Base-by-base conservation (phyloP, 129 eudicot species). In the Arctium lappa region DNA sequence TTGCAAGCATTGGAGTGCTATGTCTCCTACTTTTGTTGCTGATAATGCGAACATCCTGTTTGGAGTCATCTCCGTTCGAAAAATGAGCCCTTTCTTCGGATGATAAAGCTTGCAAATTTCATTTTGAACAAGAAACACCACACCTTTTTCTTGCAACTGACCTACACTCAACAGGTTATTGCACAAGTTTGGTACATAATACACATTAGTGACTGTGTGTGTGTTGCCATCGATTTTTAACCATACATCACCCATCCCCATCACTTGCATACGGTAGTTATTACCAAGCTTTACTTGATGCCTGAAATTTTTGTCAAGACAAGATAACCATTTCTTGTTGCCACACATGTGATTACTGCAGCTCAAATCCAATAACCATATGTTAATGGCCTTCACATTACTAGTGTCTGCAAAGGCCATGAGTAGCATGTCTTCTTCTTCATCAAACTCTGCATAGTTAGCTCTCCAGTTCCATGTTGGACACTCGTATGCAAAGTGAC, bases 151-250 rank as follows among this genome's bases (percentile, higher is more conserved):
- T 1, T 75, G 68, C 36, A 75, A 12, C 33, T 29, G 79, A 16
- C 79, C 66, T 30, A 75, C 38, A 40, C 66, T 75, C 8, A 75
- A 22, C n/a, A 75, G 5, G 56, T 75, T 75, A 27, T 75, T 75
- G 6, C 60, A 40, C 10, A 75, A 75, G 2, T 30, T 7, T 44
- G 79, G 79, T 31, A 75, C 66, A 75, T 38, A 75, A 30, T 75
- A 75, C 16, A 75, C 65, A 75, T 13, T 10, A 15, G 63, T 42
- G 34, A 75, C 32, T 75, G 16, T 5, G 34, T 75, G 72, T 8
- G 37, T 68, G 29, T 2, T 68, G 13, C 11, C 72, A 68, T 68
- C 13, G 8, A 27, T 68, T 6, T 75, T 5, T 27, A 75, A 75
- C 8, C 79, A 0, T 42, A 44, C 56, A 34, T 75, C 34, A 5